Evolutionary conservation across 257 asterid species (phyloP).

Genomic region (Solanum pinnatisectum): DNA sequence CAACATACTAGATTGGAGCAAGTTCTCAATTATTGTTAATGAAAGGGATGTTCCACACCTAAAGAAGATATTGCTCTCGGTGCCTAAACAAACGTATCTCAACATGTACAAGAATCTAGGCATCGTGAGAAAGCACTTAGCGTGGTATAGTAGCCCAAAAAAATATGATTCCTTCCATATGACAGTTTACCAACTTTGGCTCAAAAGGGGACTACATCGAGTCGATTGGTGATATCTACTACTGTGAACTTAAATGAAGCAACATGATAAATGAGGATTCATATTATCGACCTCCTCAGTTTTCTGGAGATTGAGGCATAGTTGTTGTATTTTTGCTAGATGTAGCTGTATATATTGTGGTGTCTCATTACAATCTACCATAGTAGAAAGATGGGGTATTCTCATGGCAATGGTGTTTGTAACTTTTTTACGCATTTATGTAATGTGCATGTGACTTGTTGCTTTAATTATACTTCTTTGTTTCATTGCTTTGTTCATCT

Average conservation of each 20-base stretch:
- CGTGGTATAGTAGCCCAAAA: constrained; percentile 44
- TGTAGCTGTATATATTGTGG: neutral
- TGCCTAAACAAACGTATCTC: constrained; percentile 34
- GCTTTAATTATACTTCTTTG: neutral
- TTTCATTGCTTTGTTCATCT: neutral
- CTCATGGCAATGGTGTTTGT: neutral
- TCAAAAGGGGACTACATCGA: constrained; percentile 46
- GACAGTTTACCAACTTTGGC: constrained; percentile 81
- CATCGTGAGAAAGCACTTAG: constrained; percentile 54
- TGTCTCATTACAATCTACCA: neutral
- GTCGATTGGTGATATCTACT: neutral
- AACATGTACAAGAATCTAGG: constrained; percentile 37
- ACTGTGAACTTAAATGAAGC: neutral
- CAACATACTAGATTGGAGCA: constrained; percentile 58
- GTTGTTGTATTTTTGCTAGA: neutral
- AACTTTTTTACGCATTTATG: neutral
- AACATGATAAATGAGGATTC: neutral
- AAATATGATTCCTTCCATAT: constrained; percentile 56
- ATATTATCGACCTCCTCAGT: neutral
- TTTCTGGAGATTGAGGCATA: neutral
- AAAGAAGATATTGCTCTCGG: constrained; percentile 39
- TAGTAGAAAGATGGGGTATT: neutral
- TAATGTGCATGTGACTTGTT: neutral
- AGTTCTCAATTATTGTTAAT: constrained; percentile 47
- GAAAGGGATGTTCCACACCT: constrained; percentile 35